These are phyloP conservation scores for Ustulina deusta DNA, from an alignment of 2,329 filamentous ascomycete genomes.

Conservation along the genomic window DNA sequence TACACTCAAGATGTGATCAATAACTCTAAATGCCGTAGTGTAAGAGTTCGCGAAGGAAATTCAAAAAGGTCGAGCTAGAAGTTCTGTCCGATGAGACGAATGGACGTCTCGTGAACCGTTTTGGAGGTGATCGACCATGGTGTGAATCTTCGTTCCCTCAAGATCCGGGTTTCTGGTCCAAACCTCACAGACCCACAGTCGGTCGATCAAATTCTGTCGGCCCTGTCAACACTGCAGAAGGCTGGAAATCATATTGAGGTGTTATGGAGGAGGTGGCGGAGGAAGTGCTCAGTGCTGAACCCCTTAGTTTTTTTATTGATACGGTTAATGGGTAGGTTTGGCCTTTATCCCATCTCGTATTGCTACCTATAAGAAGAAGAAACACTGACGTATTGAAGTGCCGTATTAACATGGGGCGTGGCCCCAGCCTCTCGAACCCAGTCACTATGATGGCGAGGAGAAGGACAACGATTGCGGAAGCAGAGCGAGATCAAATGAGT, in stretches of 20 bases:
- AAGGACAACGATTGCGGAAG: not conserved
- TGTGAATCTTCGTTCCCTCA: conserved; percentile 27
- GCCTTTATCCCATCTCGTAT: not conserved
- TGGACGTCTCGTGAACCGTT: conserved; percentile 28
- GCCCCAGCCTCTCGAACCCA: conserved; percentile 26
- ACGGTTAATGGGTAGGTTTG: conserved; percentile 19
- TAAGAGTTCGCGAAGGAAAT: conserved; percentile 29
- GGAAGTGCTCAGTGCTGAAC: conserved; percentile 14
- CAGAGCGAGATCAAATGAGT: not conserved
- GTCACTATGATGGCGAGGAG: conserved; percentile 28
- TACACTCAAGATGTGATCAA: not conserved
- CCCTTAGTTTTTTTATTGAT: conserved; percentile 1
- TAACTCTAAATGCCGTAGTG: not conserved
- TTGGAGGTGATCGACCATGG: conserved; percentile 20
- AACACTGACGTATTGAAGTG: conserved; percentile 1
- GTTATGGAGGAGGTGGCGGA: conserved; percentile 28
- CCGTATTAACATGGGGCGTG: conserved; percentile 23
- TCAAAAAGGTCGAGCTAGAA: conserved; percentile 31
- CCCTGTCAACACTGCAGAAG: conserved; percentile 19
- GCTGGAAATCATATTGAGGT: conserved; percentile 14
- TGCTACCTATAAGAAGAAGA: not conserved
- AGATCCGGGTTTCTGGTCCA: conserved; percentile 18
- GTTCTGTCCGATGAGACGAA: conserved; percentile 26
- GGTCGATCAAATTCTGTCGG: conserved; percentile 23
- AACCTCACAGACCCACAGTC: conserved; percentile 6